phyloP scores from a whole-genome alignment of 73 alveolate species.

The Tetrahymena elliotti region DNA sequence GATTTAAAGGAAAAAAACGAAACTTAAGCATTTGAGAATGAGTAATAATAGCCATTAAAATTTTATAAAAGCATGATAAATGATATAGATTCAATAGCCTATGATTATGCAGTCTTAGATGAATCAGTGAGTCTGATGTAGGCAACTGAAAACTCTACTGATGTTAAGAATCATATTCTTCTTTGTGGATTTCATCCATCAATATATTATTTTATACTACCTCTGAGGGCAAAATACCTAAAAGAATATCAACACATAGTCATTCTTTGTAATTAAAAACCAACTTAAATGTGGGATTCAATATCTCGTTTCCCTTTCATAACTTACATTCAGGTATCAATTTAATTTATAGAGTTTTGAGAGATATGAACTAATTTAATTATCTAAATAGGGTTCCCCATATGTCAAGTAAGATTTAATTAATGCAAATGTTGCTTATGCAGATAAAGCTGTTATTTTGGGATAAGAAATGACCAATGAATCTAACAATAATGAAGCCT shows the following conservation, averaged over 20 bases:
- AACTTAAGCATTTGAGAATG: conserved; percentile 9
- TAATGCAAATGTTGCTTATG: conserved; percentile 92
- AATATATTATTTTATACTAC: conserved; percentile 79
- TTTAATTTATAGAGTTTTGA: too few relatives aligned
- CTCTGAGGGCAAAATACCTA: conserved; percentile 86
- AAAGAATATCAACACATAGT: conserved; percentile 78
- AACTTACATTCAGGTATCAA: conserved; percentile 30
- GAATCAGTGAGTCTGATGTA: conserved; percentile 52
- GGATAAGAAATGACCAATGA: conserved; percentile 62
- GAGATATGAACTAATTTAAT: too few relatives aligned
- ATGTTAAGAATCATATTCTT: conserved; percentile 77
- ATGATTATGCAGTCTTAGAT: conserved; percentile 55
- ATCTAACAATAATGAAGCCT: conserved; percentile 31
- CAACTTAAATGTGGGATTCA: conserved; percentile 87
- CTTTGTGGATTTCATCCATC: conserved; percentile 96
- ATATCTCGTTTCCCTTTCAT: conserved; percentile 76
- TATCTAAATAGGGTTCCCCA: conserved; percentile 77
- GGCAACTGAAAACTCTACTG: conserved; percentile 57
- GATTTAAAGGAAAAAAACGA: conserved; percentile 11
- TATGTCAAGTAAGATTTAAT: conserved; percentile 73
- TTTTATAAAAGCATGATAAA: conserved; percentile 45
- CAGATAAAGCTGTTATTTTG: conserved; percentile 94
- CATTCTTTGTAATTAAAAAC: conserved; percentile 66
- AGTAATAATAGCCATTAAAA: conserved; percentile 32
- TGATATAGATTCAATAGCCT: conserved; percentile 56